A percentile compares a stretch with the other conserved stretches of the same genome.
phyloP scores from a whole-genome alignment of 1,139 yeast species.

The Magnusiomyces tetraspermus region DNA sequence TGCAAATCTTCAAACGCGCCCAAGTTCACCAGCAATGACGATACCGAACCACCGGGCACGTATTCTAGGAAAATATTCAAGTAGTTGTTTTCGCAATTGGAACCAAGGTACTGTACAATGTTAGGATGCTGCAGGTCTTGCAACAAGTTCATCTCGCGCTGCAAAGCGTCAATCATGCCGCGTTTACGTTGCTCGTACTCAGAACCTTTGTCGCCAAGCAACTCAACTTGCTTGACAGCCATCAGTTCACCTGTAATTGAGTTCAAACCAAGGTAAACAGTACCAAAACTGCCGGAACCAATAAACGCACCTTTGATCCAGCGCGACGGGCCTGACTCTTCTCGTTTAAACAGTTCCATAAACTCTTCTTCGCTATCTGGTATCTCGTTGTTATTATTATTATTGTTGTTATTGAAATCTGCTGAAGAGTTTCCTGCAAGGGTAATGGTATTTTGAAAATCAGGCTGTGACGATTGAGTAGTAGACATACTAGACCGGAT shows the following conservation, averaged over 20 bases:
- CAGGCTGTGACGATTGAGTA: not conserved
- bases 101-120: constrained; percentile 84
- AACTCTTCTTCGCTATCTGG: constrained; percentile 19
- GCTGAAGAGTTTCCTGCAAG: constrained; percentile 21
- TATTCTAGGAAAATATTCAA: constrained; percentile 85
- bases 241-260: constrained; percentile 87
- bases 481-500: not conserved
- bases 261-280: constrained; percentile 86
- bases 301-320: constrained; percentile 92
- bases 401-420: not conserved
- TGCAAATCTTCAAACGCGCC: constrained; percentile 92
- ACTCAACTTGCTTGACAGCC: constrained; percentile 92
- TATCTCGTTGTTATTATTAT: constrained; percentile 9
- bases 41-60: constrained; percentile 95
- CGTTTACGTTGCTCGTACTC: constrained; percentile 40
- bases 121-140: constrained; percentile 82
- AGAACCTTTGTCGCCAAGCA: constrained; percentile 36
- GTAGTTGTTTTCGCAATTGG: constrained; percentile 55
- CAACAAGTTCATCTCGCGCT: constrained; percentile 72
- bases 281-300: constrained; percentile 93
- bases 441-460: constrained; percentile 7
- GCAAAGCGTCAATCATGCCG: constrained; percentile 71
- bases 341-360: constrained; percentile 38
- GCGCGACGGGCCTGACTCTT: constrained; percentile 45
- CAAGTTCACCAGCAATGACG: constrained; percentile 70